Base-by-base conservation (phyloP, 306 rosid genomes). In the Cucurbita moschata region DNA sequence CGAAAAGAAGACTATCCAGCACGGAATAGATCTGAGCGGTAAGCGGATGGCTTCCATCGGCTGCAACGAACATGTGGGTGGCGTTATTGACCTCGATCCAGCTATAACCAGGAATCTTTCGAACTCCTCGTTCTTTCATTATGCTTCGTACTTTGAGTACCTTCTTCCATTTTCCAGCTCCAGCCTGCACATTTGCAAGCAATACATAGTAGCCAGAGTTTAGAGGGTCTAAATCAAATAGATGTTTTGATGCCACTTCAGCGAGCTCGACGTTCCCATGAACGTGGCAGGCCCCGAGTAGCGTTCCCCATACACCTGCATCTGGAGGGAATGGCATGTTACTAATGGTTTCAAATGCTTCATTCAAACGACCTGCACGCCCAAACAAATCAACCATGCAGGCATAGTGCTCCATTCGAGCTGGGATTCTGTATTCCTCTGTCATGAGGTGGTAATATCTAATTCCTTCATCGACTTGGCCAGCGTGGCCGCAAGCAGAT, bases 281-380 rank as follows among this genome's bases (percentile, higher is more conserved):
- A 72, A 88, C 79, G n/a, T 91, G 86, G 75, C 95, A 90, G 3
- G 97, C 90, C 76, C 97, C 97, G 46, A 91, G 91, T 69, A 91
- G 76, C 37, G 96, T 88, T 52, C 97, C 97, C 96, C 96, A 91
- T 76, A 89, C 86, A 74, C 97, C 97, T 35, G 92, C 90, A 59
- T 89, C 96, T 39, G 96, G 97, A 67, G 84, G 64, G 73, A 86
- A 84, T 56, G 97, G 96, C 89, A 91, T 88, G 80, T 75, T 79
- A 58, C 77, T 84, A 76, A 91, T 83, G 14, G 87, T 88, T 79
- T 85, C 88, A 66, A 81, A 84, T 78, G 97, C 97, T 77, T 91
- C 89, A 7, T 56, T 54, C 78, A 91, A 77, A 77, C 38, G 81
- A 65, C 96, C 92, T 62, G 91, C 88, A 59, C 96, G 92, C 0